A percentile compares a stretch with the other conserved stretches of the same genome.
Evolutionary conservation across 2,329 filamentous ascomycete genomes (phyloP).

Genomic region (Colletotrichum melonis): DNA sequence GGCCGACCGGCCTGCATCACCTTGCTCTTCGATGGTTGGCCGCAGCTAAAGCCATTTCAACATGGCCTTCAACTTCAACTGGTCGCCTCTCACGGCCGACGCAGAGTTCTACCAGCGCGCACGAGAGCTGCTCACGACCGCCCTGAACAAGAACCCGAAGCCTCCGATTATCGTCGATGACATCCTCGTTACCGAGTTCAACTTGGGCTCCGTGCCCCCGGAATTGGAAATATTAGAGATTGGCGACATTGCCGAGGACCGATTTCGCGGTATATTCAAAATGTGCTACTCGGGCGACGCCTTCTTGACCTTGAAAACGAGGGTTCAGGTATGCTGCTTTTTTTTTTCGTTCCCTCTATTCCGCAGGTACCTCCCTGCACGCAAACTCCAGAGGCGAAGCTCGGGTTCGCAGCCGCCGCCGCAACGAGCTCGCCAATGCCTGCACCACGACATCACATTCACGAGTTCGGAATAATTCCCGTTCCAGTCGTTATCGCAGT

Average conservation of each 20-base stretch:
- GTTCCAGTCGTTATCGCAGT: neutral
- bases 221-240: conserved; percentile 98
- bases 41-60: conserved; percentile 58
- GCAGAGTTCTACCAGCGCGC: conserved; percentile 90
- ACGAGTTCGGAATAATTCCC: neutral
- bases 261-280: conserved; percentile 98
- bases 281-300: conserved; percentile 98
- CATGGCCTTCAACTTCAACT: conserved; percentile 99
- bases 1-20: conserved; percentile 29
- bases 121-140: conserved; percentile 92
- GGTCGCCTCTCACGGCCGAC: conserved; percentile 97
- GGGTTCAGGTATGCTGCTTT: conserved; percentile 77
- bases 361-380: conserved; percentile 12
- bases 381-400: conserved; percentile 1
- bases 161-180: conserved; percentile 99
- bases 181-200: conserved; percentile 97
- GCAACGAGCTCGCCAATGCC: conserved; percentile 9
- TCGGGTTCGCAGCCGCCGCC: conserved; percentile 5
- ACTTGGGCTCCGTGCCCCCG: conserved; percentile 92
- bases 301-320: conserved; percentile 92
- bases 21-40: conserved; percentile 35
- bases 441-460: neutral
- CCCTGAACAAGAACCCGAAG: conserved; percentile 97
- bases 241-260: conserved; percentile 95
- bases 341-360: conserved; percentile 35